phyloP scores from a whole-genome alignment of 2,329 filamentous ascomycete species.

The Aaosphaeria pasadenensis region DNA sequence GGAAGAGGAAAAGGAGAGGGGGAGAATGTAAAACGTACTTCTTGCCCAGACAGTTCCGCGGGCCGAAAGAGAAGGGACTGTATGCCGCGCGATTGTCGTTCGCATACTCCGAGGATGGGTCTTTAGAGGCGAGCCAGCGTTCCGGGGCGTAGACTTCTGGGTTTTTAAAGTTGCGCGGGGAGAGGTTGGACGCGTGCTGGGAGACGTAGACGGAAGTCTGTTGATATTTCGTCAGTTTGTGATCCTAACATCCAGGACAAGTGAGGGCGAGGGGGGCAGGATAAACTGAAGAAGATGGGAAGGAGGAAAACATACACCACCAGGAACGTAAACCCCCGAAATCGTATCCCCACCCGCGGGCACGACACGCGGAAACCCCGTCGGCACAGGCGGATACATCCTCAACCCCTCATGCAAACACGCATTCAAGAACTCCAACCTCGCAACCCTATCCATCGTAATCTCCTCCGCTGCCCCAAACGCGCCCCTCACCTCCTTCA shows the following conservation, averaged over 20 bases:
- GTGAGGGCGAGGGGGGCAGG: neutral
- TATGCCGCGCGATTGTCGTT: slow-evolving; percentile 30
- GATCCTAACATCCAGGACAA: neutral
- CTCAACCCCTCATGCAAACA: slow-evolving; percentile 23
- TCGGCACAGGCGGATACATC: slow-evolving; percentile 26
- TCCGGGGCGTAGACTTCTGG: slow-evolving; percentile 24
- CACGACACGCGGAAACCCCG: slow-evolving; percentile 25
- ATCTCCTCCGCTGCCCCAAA: slow-evolving; percentile 19
- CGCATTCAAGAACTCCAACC: slow-evolving; percentile 26
- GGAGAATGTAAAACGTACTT: slow-evolving; percentile 21
- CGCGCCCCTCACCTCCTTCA: slow-evolving; percentile 17
- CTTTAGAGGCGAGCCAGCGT: slow-evolving; percentile 37
- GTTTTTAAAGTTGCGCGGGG: slow-evolving; percentile 22
- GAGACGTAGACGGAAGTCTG: slow-evolving; percentile 22
- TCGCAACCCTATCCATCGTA: slow-evolving; percentile 21
- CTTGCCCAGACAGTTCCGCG: slow-evolving; percentile 27
- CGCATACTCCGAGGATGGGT: slow-evolving; percentile 13
- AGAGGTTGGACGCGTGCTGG: slow-evolving; percentile 30
- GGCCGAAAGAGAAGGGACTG: slow-evolving; percentile 26
- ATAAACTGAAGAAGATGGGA: neutral
- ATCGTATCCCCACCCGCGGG: slow-evolving; percentile 20
- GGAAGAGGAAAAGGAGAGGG: neutral
- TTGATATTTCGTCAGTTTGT: neutral
- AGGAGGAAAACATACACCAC: slow-evolving; percentile 9
- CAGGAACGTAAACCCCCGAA: slow-evolving; percentile 24